phyloP scores from a whole-genome alignment of 202 grass and related monocot species.

The Bolboschoenoplectus hybrid region DNA sequence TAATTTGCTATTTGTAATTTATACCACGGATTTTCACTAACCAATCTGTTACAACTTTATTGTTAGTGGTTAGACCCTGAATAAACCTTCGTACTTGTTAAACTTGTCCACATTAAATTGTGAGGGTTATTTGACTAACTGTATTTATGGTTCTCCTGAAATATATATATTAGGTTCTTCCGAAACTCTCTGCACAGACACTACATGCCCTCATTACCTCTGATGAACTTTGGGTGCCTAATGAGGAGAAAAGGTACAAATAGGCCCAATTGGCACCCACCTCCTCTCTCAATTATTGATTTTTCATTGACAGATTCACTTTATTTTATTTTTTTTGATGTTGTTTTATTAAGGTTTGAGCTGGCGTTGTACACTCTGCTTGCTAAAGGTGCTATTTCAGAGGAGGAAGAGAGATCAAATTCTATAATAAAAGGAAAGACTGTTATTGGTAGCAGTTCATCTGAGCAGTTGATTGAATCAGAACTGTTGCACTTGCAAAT shows the following conservation, averaged over 20 bases:
- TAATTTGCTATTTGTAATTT: constrained; percentile 34
- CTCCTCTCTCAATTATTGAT: background rate
- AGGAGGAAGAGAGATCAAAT: constrained; percentile 60
- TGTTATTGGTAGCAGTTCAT: constrained; percentile 47
- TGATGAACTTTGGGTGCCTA: constrained; percentile 92
- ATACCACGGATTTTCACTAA: background rate
- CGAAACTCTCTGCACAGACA: constrained; percentile 97
- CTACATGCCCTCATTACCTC: constrained; percentile 84
- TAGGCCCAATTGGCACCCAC: background rate
- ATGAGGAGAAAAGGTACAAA: constrained; percentile 96
- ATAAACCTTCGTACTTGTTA: background rate
- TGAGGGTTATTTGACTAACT: constrained; percentile 16
- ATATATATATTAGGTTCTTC: constrained; percentile 61
- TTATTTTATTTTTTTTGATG: constrained; percentile 29
- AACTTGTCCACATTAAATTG: constrained; percentile 19
- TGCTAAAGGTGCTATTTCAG: constrained; percentile 66
- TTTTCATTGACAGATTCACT: constrained; percentile 6
- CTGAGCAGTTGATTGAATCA: constrained; percentile 54
- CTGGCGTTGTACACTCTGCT: constrained; percentile 88
- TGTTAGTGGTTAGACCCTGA: background rate
- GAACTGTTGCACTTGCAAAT: constrained; percentile 68
- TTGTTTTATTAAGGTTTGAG: constrained; percentile 85
- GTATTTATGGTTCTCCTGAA: constrained; percentile 17
- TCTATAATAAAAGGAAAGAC: constrained; percentile 55
- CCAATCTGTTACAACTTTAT: background rate